Base-by-base conservation (phyloP, 306 rosid species). In the Cucurbita ficifolia region DNA sequence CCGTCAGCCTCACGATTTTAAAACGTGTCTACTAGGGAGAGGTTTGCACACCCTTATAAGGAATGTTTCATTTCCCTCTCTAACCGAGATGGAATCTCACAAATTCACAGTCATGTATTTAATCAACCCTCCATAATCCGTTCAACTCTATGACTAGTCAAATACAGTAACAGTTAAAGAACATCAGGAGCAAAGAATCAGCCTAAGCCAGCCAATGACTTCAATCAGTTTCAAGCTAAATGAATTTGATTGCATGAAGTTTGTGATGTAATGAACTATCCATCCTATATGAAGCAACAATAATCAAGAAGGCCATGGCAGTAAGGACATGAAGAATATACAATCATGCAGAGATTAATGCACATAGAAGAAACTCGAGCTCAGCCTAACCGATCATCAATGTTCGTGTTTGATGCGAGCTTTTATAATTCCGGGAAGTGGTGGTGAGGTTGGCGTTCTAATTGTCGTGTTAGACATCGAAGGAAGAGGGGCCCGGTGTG, bases 341-440 rank as follows among this genome's bases (percentile, higher is more conserved):
- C 90, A 89, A 60, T 69, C 52, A 83, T 63, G 73, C 85, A 76
- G 49, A 77, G 77, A 78, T 60, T 33, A 33, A 60, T 57, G 70
- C 58, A 76, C 75, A 77, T 58, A 78, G 83, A 65, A 79, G 81
- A 61, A 45, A 52, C 42, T 70, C 10, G 40, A 57, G 79, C 54
- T 50, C 77, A 45, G 67, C 40, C 36, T 72, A 72, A 70, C 59
- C 43, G 5, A 76, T 79, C 72, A 74, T 81, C 69, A 86, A 73
- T 88, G 93, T 82, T 94, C 98, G 63, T 94, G 93, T 86, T 94
- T 94, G 68, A 87, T 87, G 3, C 98, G 93, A 42, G 96, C 94
- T 83, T 94, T 94, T 73, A 94, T 82, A 79, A 94, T 94, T 77
- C 98, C 98, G 0, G 98, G 98, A 49, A 90, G 87, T 67, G 98